phyloP scores from a whole-genome alignment of 495 filamentous ascomycete genomes.

The Peziza echinospora region DNA sequence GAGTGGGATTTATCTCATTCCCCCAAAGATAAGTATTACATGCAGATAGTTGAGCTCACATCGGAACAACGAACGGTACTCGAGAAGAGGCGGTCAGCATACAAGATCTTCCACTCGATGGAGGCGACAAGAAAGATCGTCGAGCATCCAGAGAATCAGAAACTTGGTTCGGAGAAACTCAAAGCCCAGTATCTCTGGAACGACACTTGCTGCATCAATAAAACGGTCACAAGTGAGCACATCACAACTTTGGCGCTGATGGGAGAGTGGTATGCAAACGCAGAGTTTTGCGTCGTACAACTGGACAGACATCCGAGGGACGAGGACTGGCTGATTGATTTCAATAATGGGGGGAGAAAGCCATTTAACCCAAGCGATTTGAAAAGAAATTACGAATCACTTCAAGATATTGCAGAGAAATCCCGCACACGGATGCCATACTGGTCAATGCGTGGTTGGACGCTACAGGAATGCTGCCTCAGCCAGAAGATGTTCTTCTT shows the following conservation, averaged over 20 bases:
- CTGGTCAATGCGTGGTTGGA: neutral
- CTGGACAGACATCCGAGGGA: constrained; percentile 20
- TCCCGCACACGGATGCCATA: neutral
- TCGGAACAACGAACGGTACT: constrained; percentile 21
- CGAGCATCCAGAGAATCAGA: neutral
- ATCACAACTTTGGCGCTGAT: constrained; percentile 26
- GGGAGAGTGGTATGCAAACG: constrained; percentile 29
- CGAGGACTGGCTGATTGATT: neutral
- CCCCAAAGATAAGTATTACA: neutral
- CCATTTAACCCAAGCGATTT: too few relatives aligned
- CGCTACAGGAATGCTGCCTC: neutral
- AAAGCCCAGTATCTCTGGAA: constrained; percentile 25
- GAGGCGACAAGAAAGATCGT: constrained; percentile 20
- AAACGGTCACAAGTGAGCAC: constrained; percentile 22
- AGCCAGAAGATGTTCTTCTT: neutral
- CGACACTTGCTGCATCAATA: constrained; percentile 31
- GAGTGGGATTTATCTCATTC: too few relatives aligned
- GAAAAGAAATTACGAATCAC: too few relatives aligned
- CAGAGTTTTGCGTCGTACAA: constrained; percentile 28
- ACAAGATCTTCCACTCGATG: constrained; percentile 19
- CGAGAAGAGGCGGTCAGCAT: constrained; percentile 21
- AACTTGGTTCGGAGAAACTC: neutral
- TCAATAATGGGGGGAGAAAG: too few relatives aligned
- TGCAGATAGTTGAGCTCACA: constrained; percentile 17
- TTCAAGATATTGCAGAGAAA: neutral